Base-by-base conservation (phyloP, 768 basidiomycete species). In the Ramaria rubella region DNA sequence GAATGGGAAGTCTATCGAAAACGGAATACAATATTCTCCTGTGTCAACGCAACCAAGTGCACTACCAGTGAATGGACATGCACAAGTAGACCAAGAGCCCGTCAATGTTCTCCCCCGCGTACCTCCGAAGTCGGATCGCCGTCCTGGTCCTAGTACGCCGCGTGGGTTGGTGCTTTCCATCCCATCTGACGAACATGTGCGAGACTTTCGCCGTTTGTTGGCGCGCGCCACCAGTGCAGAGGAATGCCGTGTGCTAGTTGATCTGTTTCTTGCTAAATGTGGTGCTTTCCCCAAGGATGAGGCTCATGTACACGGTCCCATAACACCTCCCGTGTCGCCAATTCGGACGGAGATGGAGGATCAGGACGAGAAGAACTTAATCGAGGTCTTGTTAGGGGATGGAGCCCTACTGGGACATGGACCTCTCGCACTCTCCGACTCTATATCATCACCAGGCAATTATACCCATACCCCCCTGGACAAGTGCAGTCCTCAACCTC, bases 181-280 rank as follows among this genome's bases (percentile, higher is more conserved):
- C 36, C 58, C 81, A 21, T 61, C 75, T 36, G 73, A 76, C 38
- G 67, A 72, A 29, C 74, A 83, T 56, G 78, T 84, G 24, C 71
- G 75, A 11, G 85, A 90, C 50, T 79, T 95, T 72, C 83, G 87
- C 30, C 75, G 76, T 19, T 73, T 88, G 56, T 69, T 94, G 17
- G 69, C 78, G 8, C 79, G 72, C 49, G 90, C 92, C 14, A 85
- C 86, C 1, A 82, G 77, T 42, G 87, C 80, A 45, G 83, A 86
- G 58, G 93, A 95, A 72, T 93, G 91, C 66, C 87, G 88, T 50
- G 73, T 94, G 42, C 82, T 94, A 56, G 76, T 92, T 27, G 86
- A 90, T 60, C 87, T 91, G 75, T 87, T 89, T 71, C 73, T 95
- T 57, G 77, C 81, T 12, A 82, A 82, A 60, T 77, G 77, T 52